These are phyloP conservation scores for Paraconiothyrium sp. DNA, from an alignment of 2,329 filamentous ascomycete genomes.

Conservation along the genomic window DNA sequence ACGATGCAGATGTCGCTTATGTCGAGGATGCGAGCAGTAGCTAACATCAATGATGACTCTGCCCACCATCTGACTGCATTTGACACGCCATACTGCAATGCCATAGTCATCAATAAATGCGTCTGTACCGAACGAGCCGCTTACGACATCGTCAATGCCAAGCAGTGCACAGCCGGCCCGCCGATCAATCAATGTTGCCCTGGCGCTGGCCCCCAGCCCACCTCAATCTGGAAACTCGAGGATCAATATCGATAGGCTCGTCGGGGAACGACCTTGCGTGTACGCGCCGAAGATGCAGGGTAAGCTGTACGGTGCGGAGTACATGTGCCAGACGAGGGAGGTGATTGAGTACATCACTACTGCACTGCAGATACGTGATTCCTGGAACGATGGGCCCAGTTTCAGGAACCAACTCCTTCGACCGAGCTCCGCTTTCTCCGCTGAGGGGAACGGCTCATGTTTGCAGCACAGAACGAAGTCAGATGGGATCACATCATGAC, in stretches of 20 bases:
- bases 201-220: constrained; percentile 1
- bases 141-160: not conserved
- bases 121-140: constrained; percentile 7
- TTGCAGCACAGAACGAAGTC: not conserved
- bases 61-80: not conserved
- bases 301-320: not conserved
- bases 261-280: not conserved
- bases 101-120: constrained; percentile 3
- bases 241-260: constrained; percentile 2
- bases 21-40: too few relatives aligned
- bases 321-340: not conserved
- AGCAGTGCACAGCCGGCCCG: constrained; percentile 4
- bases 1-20: too few relatives aligned
- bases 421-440: not conserved
- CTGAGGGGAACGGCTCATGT: not conserved
- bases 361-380: not conserved
- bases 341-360: not conserved
- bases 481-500: not conserved
- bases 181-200: constrained; percentile 12
- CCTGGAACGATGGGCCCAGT: not conserved
- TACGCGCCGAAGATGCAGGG: constrained; percentile 10
- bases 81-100: not conserved
- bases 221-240: not conserved
- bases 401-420: not conserved
- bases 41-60: not conserved